Evolutionary conservation across 495 filamentous ascomycete species (phyloP).

Genomic region (Penicillium antarcticum): DNA sequence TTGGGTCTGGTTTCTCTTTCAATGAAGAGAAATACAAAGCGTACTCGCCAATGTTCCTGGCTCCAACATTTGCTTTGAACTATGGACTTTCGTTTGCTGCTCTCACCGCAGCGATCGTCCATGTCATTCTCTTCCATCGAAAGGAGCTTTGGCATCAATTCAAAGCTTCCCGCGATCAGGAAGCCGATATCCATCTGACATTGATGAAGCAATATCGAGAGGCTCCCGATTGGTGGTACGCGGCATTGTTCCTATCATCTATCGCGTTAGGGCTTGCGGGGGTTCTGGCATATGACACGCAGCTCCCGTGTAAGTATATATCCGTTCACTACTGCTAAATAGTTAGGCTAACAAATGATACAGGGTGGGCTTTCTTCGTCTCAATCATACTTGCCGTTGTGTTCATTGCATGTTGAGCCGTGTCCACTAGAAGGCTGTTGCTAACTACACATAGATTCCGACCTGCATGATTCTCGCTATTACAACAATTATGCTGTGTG

Average conservation of each 20-base stretch:
- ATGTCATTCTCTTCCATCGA: conserved; percentile 55
- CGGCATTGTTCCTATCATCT: conserved; percentile 28
- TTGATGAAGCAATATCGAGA: conserved; percentile 26
- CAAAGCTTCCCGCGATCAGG: conserved; percentile 47
- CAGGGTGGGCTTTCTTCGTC: conserved; percentile 58
- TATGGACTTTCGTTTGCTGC: conserved; percentile 64
- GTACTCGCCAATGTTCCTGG: conserved; percentile 62
- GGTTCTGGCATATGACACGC: conserved; percentile 55
- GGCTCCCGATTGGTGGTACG: conserved; percentile 26
- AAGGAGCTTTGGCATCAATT: conserved; percentile 55
- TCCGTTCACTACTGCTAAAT: neutral
- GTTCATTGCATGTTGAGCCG: conserved; percentile 15
- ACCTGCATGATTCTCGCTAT: conserved; percentile 47
- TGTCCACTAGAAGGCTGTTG: too few species aligned
- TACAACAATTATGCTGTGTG: conserved; percentile 47
- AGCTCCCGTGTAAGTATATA: conserved; percentile 36
- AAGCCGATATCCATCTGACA: conserved; percentile 40
- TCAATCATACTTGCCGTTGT: conserved; percentile 32
- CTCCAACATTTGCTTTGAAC: conserved; percentile 57
- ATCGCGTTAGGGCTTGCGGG: conserved; percentile 49
- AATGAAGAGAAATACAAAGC: conserved; percentile 53
- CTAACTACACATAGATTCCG: conserved; percentile 14
- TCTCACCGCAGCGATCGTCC: conserved; percentile 53
- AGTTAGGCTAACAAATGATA: neutral
- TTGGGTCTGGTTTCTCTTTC: conserved; percentile 49